These are phyloP conservation scores for Aspergillus spinulosporus DNA, from an alignment of 2,329 filamentous ascomycete genomes.

Conservation along the genomic window DNA sequence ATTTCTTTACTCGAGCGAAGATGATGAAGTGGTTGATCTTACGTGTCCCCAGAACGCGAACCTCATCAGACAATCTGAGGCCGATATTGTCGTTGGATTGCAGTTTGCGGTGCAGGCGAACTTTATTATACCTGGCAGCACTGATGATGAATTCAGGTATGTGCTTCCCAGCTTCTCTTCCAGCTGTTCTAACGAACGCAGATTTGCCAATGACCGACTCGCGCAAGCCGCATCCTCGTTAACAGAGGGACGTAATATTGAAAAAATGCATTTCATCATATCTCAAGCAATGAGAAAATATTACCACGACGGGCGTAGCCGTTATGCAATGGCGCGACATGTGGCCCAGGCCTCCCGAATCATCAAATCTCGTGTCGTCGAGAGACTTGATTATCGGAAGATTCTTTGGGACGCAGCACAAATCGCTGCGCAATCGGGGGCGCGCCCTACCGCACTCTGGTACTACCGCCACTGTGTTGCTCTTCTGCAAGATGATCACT, in stretches of 20 bases:
- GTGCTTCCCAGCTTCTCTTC: neutral
- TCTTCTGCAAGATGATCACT: constrained; percentile 77
- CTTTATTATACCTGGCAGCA: constrained; percentile 76
- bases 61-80: constrained; percentile 61
- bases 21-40: constrained; percentile 40
- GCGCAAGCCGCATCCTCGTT: constrained; percentile 71
- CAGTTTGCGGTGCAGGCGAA: constrained; percentile 78
- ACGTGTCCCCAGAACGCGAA: constrained; percentile 43
- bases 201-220: constrained; percentile 86
- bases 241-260: constrained; percentile 64
- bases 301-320: constrained; percentile 60
- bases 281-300: constrained; percentile 78
- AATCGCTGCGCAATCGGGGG: constrained; percentile 76
- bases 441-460: constrained; percentile 75
- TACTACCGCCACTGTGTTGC: constrained; percentile 76
- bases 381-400: constrained; percentile 68
- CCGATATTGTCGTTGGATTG: constrained; percentile 69
- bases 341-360: constrained; percentile 75
- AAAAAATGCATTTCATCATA: constrained; percentile 89
- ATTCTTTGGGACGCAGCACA: constrained; percentile 78
- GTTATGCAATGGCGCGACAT: constrained; percentile 76
- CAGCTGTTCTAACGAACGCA: constrained; percentile 28
- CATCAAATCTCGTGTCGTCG: constrained; percentile 65
- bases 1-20: constrained; percentile 60
- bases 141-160: constrained; percentile 74